Conservation (phyloP, 116 monocot species). For the Iris pallida region DNA sequence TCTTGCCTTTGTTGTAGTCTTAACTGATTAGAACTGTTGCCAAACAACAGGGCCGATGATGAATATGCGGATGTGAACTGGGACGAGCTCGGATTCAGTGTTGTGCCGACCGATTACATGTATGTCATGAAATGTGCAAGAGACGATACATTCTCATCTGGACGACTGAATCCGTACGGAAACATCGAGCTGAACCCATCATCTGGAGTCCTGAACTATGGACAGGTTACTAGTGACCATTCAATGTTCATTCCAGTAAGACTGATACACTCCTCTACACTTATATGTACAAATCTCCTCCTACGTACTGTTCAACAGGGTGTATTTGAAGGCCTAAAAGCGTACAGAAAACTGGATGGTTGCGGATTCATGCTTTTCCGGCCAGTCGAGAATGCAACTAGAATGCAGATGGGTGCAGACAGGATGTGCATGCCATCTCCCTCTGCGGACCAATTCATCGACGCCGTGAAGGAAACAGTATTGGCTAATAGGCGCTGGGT, state of each 20-base stretch:
- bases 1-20: too few species aligned
- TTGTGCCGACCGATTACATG: too few species aligned
- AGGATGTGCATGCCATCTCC: constrained; percentile 58
- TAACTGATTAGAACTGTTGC: too few species aligned
- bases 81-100: too few species aligned
- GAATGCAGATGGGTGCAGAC: constrained; percentile 46
- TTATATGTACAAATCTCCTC: too few species aligned
- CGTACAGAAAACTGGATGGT: constrained; percentile 47
- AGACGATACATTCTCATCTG: constrained; percentile 20
- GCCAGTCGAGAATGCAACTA: constrained; percentile 40
- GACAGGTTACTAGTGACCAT: constrained; percentile 73
- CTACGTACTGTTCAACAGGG: too few species aligned
- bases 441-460: constrained; percentile 33
- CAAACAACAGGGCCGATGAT: too few species aligned
- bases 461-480: constrained; percentile 56
- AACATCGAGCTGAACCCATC: constrained; percentile 54
- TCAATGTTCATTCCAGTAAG: too few species aligned
- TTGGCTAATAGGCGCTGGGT: constrained; percentile 83
- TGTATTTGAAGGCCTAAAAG: constrained; percentile 79
- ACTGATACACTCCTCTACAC: too few species aligned
- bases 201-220: constrained; percentile 85
- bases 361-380: constrained; percentile 53
- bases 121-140: too few species aligned
- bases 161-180: constrained; percentile 24
- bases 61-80: too few species aligned